Base-by-base conservation (phyloP, 495 filamentous ascomycete species). In the Collariella sp. region DNA sequence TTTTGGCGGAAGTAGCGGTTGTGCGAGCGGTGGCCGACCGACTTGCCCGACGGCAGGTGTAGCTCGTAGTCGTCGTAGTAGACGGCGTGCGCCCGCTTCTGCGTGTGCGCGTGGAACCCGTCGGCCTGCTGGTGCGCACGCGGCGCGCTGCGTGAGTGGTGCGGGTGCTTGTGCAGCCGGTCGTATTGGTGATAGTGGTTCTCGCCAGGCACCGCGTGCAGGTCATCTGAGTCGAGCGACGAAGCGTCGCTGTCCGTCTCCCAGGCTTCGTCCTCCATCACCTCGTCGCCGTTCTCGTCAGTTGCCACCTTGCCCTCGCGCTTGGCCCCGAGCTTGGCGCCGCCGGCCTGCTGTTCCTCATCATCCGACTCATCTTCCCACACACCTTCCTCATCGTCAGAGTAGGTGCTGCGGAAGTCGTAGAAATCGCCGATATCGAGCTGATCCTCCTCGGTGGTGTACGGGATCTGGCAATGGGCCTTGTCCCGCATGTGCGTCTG, bases 401-500 rank as follows among this genome's bases (percentile, higher is more conserved):
- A 89, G 68, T 99, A 99, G 3, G 93, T 94, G 70, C 84, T 84
- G 50, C 85, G 77, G 80, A 99, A 99, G 67, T 99, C 94, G 72
- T 97, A 99, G 72, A 88, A 97, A 42, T 97, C 87, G n/a, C 93
- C 94, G 55, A 99, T 85, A 50, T 94, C 89, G 16, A 99, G 76
- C 71, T 95, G 89, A 63, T 99, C 89, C 33, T 86, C 86, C 64
- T 96, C 88, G 0, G 81, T 83, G 41, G 86, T 84, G 67, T 94
- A 99, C 1, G 88, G 90, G 57, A 99, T 91, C 80, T 88, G 95
- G 75, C 90, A 96, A 69, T 99, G 93, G 9, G 87, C 83, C 70
- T 89, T 91, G 68, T 99, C 93, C 33, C 85, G 84, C 93, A 99
- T 99, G 67, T 99, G 93, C 0, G 88, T 94, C 56, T 93, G 88